Evolutionary conservation across 106 monocot species (phyloP).

Genomic region (Phalaenopsis equestris): DNA sequence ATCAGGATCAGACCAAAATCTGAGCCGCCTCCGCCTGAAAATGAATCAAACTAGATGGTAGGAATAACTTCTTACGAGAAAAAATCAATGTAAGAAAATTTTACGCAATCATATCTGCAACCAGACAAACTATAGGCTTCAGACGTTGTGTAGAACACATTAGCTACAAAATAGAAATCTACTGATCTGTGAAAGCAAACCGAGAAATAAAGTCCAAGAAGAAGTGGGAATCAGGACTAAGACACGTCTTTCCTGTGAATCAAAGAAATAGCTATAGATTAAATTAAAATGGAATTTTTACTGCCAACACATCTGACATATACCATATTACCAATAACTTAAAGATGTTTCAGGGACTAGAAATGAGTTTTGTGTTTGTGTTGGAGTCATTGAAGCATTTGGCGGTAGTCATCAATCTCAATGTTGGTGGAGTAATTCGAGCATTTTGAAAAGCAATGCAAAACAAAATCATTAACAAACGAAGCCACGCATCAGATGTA

Average conservation of each 20-base stretch:
- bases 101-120: neutral
- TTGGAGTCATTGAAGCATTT: no score
- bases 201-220: neutral
- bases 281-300: no score
- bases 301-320: no score
- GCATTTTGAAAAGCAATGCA: neutral
- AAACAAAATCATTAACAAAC: neutral
- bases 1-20: constrained; percentile 98
- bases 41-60: neutral
- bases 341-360: no score
- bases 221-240: no score
- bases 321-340: no score
- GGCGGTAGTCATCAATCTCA: no score
- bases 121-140: neutral
- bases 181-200: neutral
- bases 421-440: neutral
- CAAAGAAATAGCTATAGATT: no score
- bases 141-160: neutral
- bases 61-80: neutral
- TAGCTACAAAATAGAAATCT: neutral
- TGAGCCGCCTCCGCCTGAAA: constrained; percentile 72
- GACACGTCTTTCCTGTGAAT: no score
- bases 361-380: no score
- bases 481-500: neutral
- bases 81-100: neutral